These are phyloP conservation scores for Nasturtium officinale DNA, from an alignment of 345 rosid genomes.

Conservation along the genomic window DNA sequence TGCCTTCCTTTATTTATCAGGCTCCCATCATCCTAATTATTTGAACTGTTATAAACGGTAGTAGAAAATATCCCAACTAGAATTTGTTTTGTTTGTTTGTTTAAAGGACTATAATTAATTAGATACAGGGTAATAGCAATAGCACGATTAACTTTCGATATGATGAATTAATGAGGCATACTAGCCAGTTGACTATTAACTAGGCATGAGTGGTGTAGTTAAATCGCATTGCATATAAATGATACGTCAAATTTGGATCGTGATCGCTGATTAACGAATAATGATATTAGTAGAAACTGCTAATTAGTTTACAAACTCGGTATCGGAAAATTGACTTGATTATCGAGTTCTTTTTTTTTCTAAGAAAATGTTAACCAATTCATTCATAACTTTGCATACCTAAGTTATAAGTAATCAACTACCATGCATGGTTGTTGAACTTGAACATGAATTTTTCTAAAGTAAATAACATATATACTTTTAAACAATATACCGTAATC, in stretches of 20 bases:
- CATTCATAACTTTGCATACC: neutral
- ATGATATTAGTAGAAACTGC: neutral
- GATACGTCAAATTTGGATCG: neutral
- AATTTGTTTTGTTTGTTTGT: neutral
- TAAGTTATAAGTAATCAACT: neutral
- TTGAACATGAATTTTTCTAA: neutral
- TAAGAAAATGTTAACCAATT: neutral
- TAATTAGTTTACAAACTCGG: neutral
- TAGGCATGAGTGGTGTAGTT: neutral
- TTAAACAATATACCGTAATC: neutral
- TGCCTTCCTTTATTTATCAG: slow-evolving; percentile 1
- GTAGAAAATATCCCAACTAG: neutral
- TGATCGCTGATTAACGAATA: neutral
- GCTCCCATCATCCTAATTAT: neutral
- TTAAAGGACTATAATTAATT: neutral
- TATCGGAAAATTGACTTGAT: neutral
- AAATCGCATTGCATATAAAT: neutral
- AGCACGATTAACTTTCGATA: neutral
- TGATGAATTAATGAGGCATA: neutral
- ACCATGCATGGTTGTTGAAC: neutral
- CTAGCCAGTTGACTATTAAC: neutral
- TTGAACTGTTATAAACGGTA: neutral
- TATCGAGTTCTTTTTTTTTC: neutral
- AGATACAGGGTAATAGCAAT: neutral
- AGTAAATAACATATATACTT: neutral